Base-by-base conservation (phyloP, 148 eudicot species). In the Cornus suecica region DNA sequence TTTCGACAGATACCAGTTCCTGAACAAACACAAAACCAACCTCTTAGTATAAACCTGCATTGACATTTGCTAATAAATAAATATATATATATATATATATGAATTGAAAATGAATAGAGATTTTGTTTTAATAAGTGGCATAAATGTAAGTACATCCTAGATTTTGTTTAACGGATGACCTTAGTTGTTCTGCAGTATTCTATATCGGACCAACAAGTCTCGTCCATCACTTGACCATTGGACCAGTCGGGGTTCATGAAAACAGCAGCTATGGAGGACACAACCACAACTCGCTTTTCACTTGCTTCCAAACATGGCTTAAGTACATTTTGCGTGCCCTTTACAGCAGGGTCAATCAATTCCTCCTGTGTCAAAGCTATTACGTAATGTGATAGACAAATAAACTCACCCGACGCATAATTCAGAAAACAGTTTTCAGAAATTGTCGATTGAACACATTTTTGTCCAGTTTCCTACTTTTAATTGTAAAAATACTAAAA, bases 1-100 rank as follows among this genome's bases (percentile, higher is more conserved):
- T 80, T 94, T 94, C 26, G 92, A 85, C 74, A 83, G 82, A 81
- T 94, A 94, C 98, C 94, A 90, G 70, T 94, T 88, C 97, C 92
- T 45, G 86, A 52, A 83, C 51, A 70, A 25, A 78, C 70, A 82
- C 65, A 48, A 41, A 69, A 80, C 13, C n/a, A 58, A 0, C 28
- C 65, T 63, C 24, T 45, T 41, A 78, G 30, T 52, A 22, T 18
- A 23, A 30, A 13, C 11, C 25, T 41, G 54, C 52, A 37, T 72
- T 26, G 2, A 56, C 5, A 15, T 23, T 15, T 45, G 28, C 69
- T 31, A n/a, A n/a, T n/a, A n/a, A n/a, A n/a, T n/a, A n/a, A n/a
- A n/a, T n/a, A n/a, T n/a, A n/a, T n/a, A n/a, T n/a, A n/a, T n/a
- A n/a, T n/a, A n/a, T n/a, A n/a, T n/a, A n/a, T n/a, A n/a, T n/a